Percentiles rank a stretch among this genome's conserved stretches.
Conservation (phyloP, 345 rosid genomes). For the Brassica napus region DNA sequence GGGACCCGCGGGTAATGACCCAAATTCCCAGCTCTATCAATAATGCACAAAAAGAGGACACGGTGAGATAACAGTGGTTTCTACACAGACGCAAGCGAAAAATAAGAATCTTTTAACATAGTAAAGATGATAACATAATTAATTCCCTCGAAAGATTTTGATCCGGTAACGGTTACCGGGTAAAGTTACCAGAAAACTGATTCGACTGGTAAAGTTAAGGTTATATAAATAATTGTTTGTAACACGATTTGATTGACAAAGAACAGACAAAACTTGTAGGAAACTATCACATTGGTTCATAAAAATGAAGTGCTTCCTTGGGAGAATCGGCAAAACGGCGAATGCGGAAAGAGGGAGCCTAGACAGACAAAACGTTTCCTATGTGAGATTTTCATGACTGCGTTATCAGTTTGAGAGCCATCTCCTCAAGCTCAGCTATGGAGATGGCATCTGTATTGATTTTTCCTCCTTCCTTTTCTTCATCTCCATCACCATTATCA, state of each 20-base stretch:
- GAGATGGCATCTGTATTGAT: slow-evolving; percentile 53
- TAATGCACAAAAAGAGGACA: too few relatives aligned
- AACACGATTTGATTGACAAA: slow-evolving; percentile 80
- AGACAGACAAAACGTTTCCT: background rate
- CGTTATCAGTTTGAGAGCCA: slow-evolving; percentile 69
- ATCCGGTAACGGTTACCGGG: too few relatives aligned
- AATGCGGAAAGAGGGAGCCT: slow-evolving; percentile 33
- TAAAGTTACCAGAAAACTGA: too few relatives aligned
- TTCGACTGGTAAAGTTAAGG: too few relatives aligned
- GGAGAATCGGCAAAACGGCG: slow-evolving; percentile 40
- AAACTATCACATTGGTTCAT: slow-evolving; percentile 55
- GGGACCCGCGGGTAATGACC: too few relatives aligned
- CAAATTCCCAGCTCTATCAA: too few relatives aligned
- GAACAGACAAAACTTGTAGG: slow-evolving; percentile 69
- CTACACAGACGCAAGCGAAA: too few relatives aligned
- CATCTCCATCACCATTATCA: slow-evolving; percentile 38
- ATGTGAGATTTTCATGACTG: slow-evolving; percentile 14
- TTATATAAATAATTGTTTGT: background rate
- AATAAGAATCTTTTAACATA: too few relatives aligned
- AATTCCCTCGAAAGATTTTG: too few relatives aligned
- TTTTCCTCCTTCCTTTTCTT: slow-evolving; percentile 16
- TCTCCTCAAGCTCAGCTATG: slow-evolving; percentile 78
- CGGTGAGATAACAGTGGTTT: too few relatives aligned
- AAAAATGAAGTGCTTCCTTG: slow-evolving; percentile 59
- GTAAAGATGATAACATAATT: too few relatives aligned